A percentile compares a stretch with the other conserved stretches of the same genome.
Evolutionary conservation across 2,329 filamentous ascomycete species (phyloP).

Genomic region (Clarireedia sp.): DNA sequence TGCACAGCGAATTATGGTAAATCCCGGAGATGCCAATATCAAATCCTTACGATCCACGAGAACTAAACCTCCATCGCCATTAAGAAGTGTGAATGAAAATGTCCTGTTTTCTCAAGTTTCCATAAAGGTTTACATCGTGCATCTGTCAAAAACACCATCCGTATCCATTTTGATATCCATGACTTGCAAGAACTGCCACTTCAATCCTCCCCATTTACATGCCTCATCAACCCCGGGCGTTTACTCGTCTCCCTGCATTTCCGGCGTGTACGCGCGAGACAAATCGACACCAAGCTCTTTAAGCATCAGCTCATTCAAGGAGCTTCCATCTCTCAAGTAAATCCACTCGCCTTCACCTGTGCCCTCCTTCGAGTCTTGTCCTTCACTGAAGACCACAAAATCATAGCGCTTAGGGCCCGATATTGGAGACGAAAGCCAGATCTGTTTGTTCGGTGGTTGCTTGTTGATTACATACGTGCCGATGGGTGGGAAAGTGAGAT

Average conservation of each 20-base stretch:
- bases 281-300: slow-evolving; percentile 65
- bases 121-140: not conserved
- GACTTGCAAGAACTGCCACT: not conserved
- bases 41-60: too few relatives aligned
- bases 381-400: slow-evolving; percentile 69
- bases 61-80: too few relatives aligned
- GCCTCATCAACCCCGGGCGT: too few relatives aligned
- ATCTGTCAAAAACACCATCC: not conserved
- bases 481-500: slow-evolving; percentile 57
- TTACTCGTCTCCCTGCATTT: slow-evolving; percentile 2
- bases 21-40: too few relatives aligned
- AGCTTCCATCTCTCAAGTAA: slow-evolving; percentile 75
- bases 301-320: slow-evolving; percentile 62
- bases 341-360: slow-evolving; percentile 72
- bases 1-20: too few relatives aligned
- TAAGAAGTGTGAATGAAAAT: too few relatives aligned
- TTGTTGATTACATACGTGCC: slow-evolving; percentile 97
- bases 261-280: not conserved
- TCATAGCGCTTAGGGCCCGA: slow-evolving; percentile 93
- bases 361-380: slow-evolving; percentile 72
- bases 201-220: not conserved
- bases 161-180: not conserved
- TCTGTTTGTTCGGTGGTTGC: slow-evolving; percentile 93
- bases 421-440: slow-evolving; percentile 89
- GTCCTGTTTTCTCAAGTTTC: not conserved